Evolutionary conservation across 805 yeast species (phyloP), one percentile per base, ranked within the genome.

Genomic region (Starmerella stigmatis): DNA sequence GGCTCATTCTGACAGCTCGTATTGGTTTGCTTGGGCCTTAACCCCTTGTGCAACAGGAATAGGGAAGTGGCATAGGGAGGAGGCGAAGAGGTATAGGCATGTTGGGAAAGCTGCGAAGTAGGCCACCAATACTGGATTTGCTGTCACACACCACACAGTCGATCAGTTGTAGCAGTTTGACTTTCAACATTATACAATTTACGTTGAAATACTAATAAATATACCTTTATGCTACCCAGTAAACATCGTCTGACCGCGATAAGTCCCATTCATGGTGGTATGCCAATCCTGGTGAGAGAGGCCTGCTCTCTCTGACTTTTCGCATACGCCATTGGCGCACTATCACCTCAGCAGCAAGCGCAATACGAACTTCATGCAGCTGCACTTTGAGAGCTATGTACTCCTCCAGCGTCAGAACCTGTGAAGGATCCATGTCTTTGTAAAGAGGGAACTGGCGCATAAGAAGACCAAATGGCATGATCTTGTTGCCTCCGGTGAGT

Each of bases 371-470:
- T 36, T 58, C 56, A 27, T 57, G 57, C 13, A 59, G 50, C 41
- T 56, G 49, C 23, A 63, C 53, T 39, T 57, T 56, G 29, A 63
- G 53, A 31, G 49, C 48, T 21, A 63, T 45, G 38, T 55, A 63
- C 34, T 60, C 64, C 23, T 57, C 60, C 20, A 63, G 48, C n/a
- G 58, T 54, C 37, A 52, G 46, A 13, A 52, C 48, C 51, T 78
- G 79, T 40, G 81, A 77, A 17, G 84, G 79, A 52, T 84, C 81
- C 65, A 86, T 83, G 36, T 79, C 70, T 2, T 81, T 75, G 62
- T 85, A 86, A 38, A 84, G 68, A 0, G 95, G 94, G 30, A 86
- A 68, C 53, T 76, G 78, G 25, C 76, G 62, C 30, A 88, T 61
- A 15, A 85, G 58, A 42, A 77, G 67, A 12, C 74, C 70, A 62